Evolutionary conservation across 2,329 filamentous ascomycete genomes (phyloP), one percentile per base, ranked within the genome.

Genomic region (Botrytis byssoidea): DNA sequence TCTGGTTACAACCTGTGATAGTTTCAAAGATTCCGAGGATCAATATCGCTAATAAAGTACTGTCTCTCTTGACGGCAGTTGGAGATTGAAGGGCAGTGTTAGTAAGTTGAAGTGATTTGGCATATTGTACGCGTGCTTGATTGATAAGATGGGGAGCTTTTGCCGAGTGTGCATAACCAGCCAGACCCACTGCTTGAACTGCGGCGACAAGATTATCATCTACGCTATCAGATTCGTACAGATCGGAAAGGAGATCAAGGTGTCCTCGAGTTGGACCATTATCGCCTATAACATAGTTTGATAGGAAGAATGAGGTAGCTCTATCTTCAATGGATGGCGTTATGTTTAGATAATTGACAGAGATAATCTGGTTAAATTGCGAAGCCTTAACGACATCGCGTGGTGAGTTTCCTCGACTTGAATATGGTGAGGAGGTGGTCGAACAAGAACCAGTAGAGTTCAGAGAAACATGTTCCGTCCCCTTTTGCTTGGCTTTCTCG

Each of bases 11-110:
- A 25, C 86, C 86, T 18, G 85, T 85, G 74, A 88, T 82, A 76
- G 86, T 86, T 79, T 89, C 87, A 70, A 86, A 89, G 7, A 87
- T 85, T 61, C 86, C 85, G 9, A 89, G 82, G 64, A 89, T 85
- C 65, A 89, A 82, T 25, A 89, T 84, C 0, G 86, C 84, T 14
- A 88, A 83, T 82, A 89, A 85, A 0, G 87, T 89, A 60, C 83
- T 85, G 75, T 89, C 87, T 76, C 86, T 86, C 76, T 85, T 81
- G 8, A 84, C 85, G 72, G 85, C 83, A 22, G 74, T 77, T 0
- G 86, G 83, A 70, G 85, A 80, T 64, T 82, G 80, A n/a, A 89
- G 82, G 3, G 87, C 86, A 29, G 81, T 79, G 70, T 88, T 88
- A 12, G 85, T 87, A 66, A 87, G 78, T n/a, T 82, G 82, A 1